phyloP scores from a whole-genome alignment of 768 basidiomycete genomes.

The Mycena leptocephala region DNA sequence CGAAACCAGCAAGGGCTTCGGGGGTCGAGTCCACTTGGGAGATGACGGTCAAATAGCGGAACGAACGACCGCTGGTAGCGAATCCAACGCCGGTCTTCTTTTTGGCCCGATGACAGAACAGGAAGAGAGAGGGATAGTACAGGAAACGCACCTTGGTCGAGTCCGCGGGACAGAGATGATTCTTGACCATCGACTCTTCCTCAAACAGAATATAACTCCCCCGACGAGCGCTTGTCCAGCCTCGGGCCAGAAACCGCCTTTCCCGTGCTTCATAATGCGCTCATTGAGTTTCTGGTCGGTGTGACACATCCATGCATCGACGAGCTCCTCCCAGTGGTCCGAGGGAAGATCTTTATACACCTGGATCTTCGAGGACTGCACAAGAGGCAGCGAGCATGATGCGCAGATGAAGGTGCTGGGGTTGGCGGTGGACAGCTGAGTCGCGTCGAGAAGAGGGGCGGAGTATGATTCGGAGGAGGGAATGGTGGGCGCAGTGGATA shows the following conservation, averaged over 20 bases:
- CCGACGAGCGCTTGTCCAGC: slow-evolving; percentile 86
- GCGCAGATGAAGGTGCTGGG: slow-evolving; percentile 85
- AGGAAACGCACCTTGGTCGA: slow-evolving; percentile 70
- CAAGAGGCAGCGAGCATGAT: slow-evolving; percentile 84
- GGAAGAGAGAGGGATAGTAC: slow-evolving; percentile 13
- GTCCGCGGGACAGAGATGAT: slow-evolving; percentile 66
- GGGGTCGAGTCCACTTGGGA: slow-evolving; percentile 27
- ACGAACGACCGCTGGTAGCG: slow-evolving; percentile 74
- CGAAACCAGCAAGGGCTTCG: slow-evolving; percentile 80
- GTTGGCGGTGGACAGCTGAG: slow-evolving; percentile 67
- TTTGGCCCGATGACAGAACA: slow-evolving; percentile 67
- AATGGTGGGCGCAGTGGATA: slow-evolving; percentile 55
- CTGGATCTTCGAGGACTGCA: slow-evolving; percentile 66
- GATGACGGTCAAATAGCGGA: slow-evolving; percentile 33
- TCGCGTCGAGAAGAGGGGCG: slow-evolving; percentile 77
- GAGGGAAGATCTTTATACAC: slow-evolving; percentile 91
- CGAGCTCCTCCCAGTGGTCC: slow-evolving; percentile 97
- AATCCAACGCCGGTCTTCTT: slow-evolving; percentile 94
- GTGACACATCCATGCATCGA: slow-evolving; percentile 99
- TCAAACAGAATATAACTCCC: slow-evolving; percentile 90
- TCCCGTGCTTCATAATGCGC: slow-evolving; percentile 70
- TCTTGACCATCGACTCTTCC: slow-evolving; percentile 66
- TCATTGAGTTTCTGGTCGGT: slow-evolving; percentile 88
- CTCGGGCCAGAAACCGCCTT: slow-evolving; percentile 86
- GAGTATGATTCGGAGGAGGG: slow-evolving; percentile 42